Evolutionary conservation across 192 early-diverging fungal species (phyloP).

Genomic region (Coemansia sp.): DNA sequence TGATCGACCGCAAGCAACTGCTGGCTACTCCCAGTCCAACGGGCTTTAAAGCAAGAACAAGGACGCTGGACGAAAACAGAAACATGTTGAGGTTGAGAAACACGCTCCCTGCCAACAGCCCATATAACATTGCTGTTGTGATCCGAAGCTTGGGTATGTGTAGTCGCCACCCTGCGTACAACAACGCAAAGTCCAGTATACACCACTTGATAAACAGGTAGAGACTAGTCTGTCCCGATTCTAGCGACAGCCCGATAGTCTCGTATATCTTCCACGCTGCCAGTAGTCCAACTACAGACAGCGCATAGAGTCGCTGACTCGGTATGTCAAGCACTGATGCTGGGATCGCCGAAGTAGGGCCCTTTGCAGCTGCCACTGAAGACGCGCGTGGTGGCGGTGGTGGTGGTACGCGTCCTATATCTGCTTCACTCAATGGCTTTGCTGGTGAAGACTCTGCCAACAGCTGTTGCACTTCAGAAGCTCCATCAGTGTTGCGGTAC

Average conservation of each 20-base stretch:
- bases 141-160: conserved; percentile 35
- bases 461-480: background rate
- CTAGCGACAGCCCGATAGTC: conserved; percentile 17
- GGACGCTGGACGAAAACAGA: conserved; percentile 37
- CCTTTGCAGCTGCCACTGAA: conserved; percentile 9
- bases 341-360: conserved; percentile 37
- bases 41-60: conserved; percentile 46
- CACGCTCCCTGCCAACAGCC: conserved; percentile 15
- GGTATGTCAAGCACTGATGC: conserved; percentile 36
- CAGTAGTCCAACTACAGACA: conserved; percentile 20
- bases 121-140: conserved; percentile 10
- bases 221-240: conserved; percentile 23
- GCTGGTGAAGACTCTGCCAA: background rate
- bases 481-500: conserved; percentile 37
- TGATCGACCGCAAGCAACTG: conserved; percentile 39
- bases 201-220: conserved; percentile 48
- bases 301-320: conserved; percentile 48
- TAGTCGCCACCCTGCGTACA: conserved; percentile 37
- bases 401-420: conserved; percentile 4
- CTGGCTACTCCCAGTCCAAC: conserved; percentile 37
- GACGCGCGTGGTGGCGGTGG: conserved; percentile 1
- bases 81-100: conserved; percentile 49
- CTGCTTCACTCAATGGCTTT: background rate
- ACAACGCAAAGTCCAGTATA: conserved; percentile 27
- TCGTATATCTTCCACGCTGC: conserved; percentile 51